Evolutionary conservation across 345 rosid species (phyloP), one percentile per base, ranked within the genome.

Genomic region (Isatis tinctoria): DNA sequence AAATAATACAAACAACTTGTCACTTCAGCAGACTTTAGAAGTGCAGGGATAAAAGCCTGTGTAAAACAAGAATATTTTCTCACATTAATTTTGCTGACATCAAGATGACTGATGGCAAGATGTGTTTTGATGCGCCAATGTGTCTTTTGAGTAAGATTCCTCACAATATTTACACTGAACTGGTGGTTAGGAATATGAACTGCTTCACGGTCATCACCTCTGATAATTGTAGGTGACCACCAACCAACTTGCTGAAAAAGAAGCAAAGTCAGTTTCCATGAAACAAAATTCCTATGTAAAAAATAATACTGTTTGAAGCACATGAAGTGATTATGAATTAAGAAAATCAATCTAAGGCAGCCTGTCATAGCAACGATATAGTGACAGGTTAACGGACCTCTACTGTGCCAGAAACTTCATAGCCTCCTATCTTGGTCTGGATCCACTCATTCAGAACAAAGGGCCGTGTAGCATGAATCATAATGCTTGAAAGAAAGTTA

Each of bases 111-210:
- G 85, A 94, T 86, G 67, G 92, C 91, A 70, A 91, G 81, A 64
- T 91, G 81, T 51, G 87, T 88, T 88, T 94, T 94, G 85, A 94
- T 82, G 67, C 96, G 98, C 98, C 98, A 94, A 82, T 94, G 98
- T 54, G 84, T 86, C 80, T 91, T 94, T 80, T 91, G 98, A 83
- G 84, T 94, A 30, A 94, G 94, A 83, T 94, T 94, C 78, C 97
- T 94, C 81, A 94, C 96, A 45, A 94, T 85, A 75, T 81, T 94
- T 6, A 91, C 86, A 14, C 88, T 88, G 62, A 94, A 94, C 73
- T 89, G 87, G 74, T 91, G 97, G 87, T 94, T 94, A 27, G 98
- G 98, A 79, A 94, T 94, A 79, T 94, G 97, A 76, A 91, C 85
- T 47, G 96, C 97, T 83, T 94, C 98, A 37, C 96, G 96, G 78